phyloP scores from a whole-genome alignment of 2,329 filamentous ascomycete genomes.

The Penicillium sp. region DNA sequence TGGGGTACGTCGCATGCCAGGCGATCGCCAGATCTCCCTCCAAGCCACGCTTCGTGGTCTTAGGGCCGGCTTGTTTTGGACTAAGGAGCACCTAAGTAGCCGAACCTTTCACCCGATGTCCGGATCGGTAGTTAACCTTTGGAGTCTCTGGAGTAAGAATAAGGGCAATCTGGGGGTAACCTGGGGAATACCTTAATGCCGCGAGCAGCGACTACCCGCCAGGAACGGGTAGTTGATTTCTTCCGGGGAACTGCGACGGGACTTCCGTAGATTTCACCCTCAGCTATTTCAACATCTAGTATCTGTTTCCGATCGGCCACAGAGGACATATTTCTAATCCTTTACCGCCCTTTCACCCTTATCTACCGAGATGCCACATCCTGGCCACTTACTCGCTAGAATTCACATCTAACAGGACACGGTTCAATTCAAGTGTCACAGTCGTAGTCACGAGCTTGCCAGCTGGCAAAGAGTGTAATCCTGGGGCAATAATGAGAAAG shows the following conservation, averaged over 20 bases:
- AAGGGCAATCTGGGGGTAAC: neutral
- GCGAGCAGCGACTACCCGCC: slow-evolving; percentile 18
- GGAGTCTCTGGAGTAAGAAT: neutral
- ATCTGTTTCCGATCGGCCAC: neutral
- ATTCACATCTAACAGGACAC: slow-evolving; percentile 11
- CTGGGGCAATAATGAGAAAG: slow-evolving; percentile 2
- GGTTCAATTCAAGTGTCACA: slow-evolving; percentile 20
- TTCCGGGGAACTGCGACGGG: slow-evolving; percentile 27
- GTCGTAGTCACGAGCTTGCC: slow-evolving; percentile 23
- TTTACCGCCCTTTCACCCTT: slow-evolving; percentile 19
- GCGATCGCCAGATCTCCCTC: slow-evolving; percentile 5
- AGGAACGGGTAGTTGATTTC: slow-evolving; percentile 24
- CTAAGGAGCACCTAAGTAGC: neutral
- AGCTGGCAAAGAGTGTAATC: slow-evolving; percentile 14
- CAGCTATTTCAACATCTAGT: neutral
- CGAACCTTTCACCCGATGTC: neutral
- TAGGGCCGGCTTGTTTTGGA: neutral
- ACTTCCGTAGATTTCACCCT: slow-evolving; percentile 23
- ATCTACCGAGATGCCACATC: slow-evolving; percentile 20
- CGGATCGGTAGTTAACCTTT: neutral
- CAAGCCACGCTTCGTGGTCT: slow-evolving; percentile 12
- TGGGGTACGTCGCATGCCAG: slow-evolving; percentile 11
- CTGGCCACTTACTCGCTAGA: slow-evolving; percentile 12
- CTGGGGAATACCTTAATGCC: slow-evolving; percentile 8
- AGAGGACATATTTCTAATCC: neutral